Evolutionary conservation across 768 basidiomycete species (phyloP).

Genomic region (Podaxis carcinomalis): DNA sequence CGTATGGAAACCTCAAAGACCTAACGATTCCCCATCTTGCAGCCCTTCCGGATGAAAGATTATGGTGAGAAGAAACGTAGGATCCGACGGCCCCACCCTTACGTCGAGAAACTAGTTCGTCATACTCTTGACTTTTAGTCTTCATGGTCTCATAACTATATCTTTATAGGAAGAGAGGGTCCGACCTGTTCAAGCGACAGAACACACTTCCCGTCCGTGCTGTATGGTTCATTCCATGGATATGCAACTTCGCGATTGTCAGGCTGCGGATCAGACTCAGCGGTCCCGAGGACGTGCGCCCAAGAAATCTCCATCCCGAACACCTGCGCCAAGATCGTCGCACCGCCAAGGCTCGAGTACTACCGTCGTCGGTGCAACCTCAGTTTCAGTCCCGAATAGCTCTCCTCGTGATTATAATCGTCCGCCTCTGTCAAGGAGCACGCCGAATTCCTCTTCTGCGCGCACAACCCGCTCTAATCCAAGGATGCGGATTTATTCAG

Average conservation of each 20-base stretch:
- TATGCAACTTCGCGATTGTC: background rate
- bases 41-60: background rate
- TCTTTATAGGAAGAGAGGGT: background rate
- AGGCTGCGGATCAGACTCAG: background rate
- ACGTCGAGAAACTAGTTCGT: background rate
- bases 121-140: background rate
- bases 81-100: background rate
- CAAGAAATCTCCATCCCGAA: background rate
- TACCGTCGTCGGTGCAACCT: background rate
- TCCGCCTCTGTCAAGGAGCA: background rate
- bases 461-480: background rate
- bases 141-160: background rate
- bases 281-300: background rate
- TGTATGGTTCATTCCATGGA: background rate
- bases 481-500: background rate
- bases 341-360: background rate
- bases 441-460: background rate
- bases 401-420: background rate
- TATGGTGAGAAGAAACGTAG: background rate
- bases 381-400: background rate
- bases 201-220: background rate
- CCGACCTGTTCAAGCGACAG: background rate
- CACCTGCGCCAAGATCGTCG: background rate
- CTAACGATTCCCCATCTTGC: background rate
- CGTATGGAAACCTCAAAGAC: background rate